Conservation (phyloP, 2,329 filamentous ascomycete species). For the Penicillium crustosum region DNA sequence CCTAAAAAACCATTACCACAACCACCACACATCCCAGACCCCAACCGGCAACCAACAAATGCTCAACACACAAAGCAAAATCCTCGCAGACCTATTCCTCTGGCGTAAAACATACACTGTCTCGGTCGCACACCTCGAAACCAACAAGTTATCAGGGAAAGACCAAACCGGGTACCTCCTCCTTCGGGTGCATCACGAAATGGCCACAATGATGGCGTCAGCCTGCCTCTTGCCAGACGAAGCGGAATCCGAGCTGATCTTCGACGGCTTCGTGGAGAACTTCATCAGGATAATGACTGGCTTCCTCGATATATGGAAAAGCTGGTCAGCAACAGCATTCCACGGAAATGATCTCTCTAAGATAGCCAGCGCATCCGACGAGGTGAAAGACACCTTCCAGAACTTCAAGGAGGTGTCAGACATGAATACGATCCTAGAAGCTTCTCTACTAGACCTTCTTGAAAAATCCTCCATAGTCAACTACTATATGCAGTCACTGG, state of each 20-base stretch:
- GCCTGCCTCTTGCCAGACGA: conserved; percentile 16
- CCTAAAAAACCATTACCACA: conserved; percentile 12
- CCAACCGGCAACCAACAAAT: not conserved
- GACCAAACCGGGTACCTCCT: conserved; percentile 30
- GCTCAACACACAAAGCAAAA: conserved; percentile 3
- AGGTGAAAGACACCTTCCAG: conserved; percentile 1
- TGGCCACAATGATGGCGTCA: conserved; percentile 47
- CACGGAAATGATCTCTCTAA: not conserved
- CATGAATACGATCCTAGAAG: not conserved
- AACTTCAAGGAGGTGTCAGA: not conserved
- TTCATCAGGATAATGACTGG: conserved; percentile 22
- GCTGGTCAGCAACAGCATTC: conserved; percentile 3
- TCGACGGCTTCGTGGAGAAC: conserved; percentile 23
- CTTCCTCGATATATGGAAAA: conserved; percentile 15
- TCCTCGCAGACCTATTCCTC: conserved; percentile 14
- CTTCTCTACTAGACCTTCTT: conserved; percentile 2
- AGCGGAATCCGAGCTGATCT: conserved; percentile 28
- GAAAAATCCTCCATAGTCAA: not conserved
- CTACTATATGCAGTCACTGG: not conserved
- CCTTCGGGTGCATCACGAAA: conserved; percentile 42
- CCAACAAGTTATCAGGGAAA: not conserved
- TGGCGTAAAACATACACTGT: conserved; percentile 27
- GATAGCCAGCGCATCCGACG: not conserved
- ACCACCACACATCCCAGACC: not conserved
- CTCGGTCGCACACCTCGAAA: conserved; percentile 4